Conservation (phyloP, 2,329 filamentous ascomycete genomes). For the Pezicula rhizophila region DNA sequence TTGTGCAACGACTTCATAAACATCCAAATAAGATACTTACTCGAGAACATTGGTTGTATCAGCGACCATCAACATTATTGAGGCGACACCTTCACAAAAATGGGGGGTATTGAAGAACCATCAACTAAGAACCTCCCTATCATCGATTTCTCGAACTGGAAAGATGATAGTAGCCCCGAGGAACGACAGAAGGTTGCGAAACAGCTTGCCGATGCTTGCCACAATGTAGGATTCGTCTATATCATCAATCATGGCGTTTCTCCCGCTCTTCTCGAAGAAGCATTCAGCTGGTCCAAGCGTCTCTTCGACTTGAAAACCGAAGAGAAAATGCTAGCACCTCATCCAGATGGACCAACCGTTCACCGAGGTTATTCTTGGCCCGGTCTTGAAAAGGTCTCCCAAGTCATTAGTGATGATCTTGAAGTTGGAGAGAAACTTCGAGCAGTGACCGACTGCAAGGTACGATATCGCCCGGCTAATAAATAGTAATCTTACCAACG, state of each 20-base stretch:
- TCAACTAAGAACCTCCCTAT: slow-evolving; percentile 11
- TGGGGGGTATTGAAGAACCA: neutral
- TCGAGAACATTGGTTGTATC: too few species aligned
- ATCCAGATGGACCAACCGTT: slow-evolving; percentile 40
- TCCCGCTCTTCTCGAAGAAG: slow-evolving; percentile 31
- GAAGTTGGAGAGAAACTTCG: slow-evolving; percentile 35
- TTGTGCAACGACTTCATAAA: neutral
- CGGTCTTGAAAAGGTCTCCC: slow-evolving; percentile 46
- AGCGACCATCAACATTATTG: too few species aligned
- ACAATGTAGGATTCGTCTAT: slow-evolving; percentile 40
- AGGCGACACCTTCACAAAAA: neutral
- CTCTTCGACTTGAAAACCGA: slow-evolving; percentile 38
- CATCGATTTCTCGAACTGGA: slow-evolving; percentile 20
- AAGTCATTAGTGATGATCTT: slow-evolving; percentile 36
- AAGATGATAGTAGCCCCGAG: slow-evolving; percentile 12
- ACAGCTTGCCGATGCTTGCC: slow-evolving; percentile 35
- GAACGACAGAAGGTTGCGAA: slow-evolving; percentile 29
- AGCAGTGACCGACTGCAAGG: slow-evolving; percentile 45
- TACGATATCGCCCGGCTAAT: slow-evolving; percentile 12
- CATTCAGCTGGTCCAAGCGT: slow-evolving; percentile 36
- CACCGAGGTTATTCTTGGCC: slow-evolving; percentile 52
- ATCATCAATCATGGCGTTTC: slow-evolving; percentile 41
- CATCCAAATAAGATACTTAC: neutral
- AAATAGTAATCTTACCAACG: slow-evolving; percentile 10
- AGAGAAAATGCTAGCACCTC: slow-evolving; percentile 42